phyloP scores from a whole-genome alignment of 345 rosid genomes.

The Eucalyptus sp. region DNA sequence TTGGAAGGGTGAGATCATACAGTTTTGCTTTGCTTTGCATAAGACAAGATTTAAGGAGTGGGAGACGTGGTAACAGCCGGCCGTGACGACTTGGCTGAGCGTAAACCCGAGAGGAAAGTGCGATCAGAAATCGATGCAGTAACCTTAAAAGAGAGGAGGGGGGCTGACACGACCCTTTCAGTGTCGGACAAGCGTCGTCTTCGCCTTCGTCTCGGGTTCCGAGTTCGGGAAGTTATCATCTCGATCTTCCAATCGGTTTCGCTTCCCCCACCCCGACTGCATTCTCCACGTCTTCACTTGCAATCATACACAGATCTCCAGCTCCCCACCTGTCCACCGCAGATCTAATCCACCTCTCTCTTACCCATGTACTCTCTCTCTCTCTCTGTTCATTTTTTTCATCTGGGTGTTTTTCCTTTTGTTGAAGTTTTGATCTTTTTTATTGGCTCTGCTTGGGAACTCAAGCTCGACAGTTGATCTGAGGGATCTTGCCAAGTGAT shows the following conservation, averaged over 20 bases:
- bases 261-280: not conserved
- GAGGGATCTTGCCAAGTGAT: not conserved
- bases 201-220: not conserved
- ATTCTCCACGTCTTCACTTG: not conserved
- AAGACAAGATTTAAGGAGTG: not conserved
- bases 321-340: not conserved
- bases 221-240: not conserved
- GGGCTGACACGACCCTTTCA: not conserved
- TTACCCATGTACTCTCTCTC: not conserved
- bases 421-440: not conserved
- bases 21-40: not conserved
- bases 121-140: not conserved
- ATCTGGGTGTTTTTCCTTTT: not conserved
- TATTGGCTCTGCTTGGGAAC: not conserved
- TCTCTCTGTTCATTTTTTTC: not conserved
- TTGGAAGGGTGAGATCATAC: not conserved
- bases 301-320: not conserved
- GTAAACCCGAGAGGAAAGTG: not conserved
- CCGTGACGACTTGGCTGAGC: not conserved
- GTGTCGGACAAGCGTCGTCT: not conserved
- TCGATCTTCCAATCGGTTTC: not conserved
- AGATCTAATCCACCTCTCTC: not conserved
- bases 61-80: not conserved
- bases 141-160: not conserved
- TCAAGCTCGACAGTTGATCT: not conserved